Evolutionary conservation across 495 filamentous ascomycete genomes (phyloP), one percentile per base, ranked within the genome.

Genomic region (Penicillium alfredii): DNA sequence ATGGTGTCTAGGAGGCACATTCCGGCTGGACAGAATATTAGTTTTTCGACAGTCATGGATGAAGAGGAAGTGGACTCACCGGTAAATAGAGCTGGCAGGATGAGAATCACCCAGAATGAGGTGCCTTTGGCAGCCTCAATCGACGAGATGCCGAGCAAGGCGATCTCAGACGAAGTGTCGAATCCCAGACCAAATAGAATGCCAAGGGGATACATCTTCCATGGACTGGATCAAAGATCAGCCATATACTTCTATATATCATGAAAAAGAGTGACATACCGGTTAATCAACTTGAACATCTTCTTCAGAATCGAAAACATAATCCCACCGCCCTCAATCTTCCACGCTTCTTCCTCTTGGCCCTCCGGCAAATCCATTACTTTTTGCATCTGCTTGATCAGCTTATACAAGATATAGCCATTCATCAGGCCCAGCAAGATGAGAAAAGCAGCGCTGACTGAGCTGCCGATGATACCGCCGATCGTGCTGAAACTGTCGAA

Each of bases 151-250:
- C 92, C 90, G 4, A 98, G 62, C 2, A 98, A 67, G 0, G 92
- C 92, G 51, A 98, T 84, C 59, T 98, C 92, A 11, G 84, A 90
- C 21, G 86, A 93, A 0, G 92, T 96, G 60, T 98, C 92, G 57
- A 98, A 98, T 1, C 92, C 92, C 7, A 96, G 69, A 10, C 92
- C 92, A 60, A 98, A 98, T 13, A 96, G 55, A 3, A 94, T 68
- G 4, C 90, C 90, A 3, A 97, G 64, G 4, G 88, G 87, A 55
- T 94, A 71, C 90, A 96, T 98, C 61, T 98, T 98, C 92, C 92
- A 98, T 1, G 88, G 86, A 4, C 73, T 76, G 18, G 4, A 25
- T 8, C 3, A 10, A 9, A 11, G n/a, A 14, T 49, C 23, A 45
- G 28, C 13, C 23, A 31, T 17, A 29, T 4, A 17, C 9, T 25